Evolutionary conservation across 2,329 filamentous ascomycete genomes (phyloP), one percentile per base, ranked within the genome.

Genomic region (Coniosporium tulheliwenetii): DNA sequence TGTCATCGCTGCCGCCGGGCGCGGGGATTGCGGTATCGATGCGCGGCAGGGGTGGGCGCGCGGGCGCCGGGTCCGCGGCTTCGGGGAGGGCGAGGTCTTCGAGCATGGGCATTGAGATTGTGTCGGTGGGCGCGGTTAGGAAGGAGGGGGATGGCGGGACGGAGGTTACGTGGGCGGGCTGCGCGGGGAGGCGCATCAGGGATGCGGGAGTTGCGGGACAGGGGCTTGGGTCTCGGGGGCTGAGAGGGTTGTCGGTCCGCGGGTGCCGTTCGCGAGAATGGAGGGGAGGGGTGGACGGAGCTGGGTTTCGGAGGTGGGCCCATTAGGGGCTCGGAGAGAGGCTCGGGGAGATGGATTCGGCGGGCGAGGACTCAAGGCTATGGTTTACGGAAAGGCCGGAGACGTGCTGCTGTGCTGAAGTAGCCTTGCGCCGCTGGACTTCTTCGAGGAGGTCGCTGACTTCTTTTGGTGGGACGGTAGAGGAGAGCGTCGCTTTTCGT

Each of bases 161-260:
- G 19, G 19, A 26, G 5, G n/a, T 4, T 5, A 12, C 3, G 32
- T 36, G 32, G 29, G 31, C 38, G 42, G 39, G 29, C 43, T 42
- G 14, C 36, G 36, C 30, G 34, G 40, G 54, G 15, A 64, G 54
- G 34, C 60, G 59, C 82, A 95, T 94, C 43, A 94, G 63, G 5
- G 86, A 93, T 8, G 87, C 85, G 1, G 86, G 86, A 0, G 86
- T 93, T 1, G 85, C 86, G 9, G 84, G 83, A 40, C 37, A 16
- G 38, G 32, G 31, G 32, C 13, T 39, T 40, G 14, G 37, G 40
- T 10, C 44, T 30, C 19, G 51, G 44, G 19, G 59, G 66, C 50
- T 79, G 19, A 26, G 19, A 26, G 19, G 19, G 19, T 4, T 26
- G 19, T 26, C 19, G 19, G 4, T 26, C 19, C 19, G 19, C 19